Percentiles rank a stretch among this genome's conserved stretches.
Evolutionary conservation across 2,329 filamentous ascomycete genomes (phyloP).

Genomic region (Colletotrichum tamarilloi): DNA sequence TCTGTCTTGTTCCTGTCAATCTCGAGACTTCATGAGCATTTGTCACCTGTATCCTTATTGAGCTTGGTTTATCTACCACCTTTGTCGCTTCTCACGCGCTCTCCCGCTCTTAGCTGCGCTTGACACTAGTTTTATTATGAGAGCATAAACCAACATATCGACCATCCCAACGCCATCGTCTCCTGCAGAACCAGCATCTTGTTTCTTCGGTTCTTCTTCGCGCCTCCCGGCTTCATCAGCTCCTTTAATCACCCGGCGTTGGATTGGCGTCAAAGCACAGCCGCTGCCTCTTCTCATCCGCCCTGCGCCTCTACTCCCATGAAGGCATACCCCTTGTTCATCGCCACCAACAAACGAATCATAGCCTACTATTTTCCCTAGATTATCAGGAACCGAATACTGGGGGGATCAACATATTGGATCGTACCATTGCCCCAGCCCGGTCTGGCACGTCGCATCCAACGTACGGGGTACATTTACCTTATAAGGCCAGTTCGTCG

Average conservation of each 20-base stretch:
- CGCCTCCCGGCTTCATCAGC: not conserved
- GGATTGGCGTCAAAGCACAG: slow-evolving; percentile 10
- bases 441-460: not conserved
- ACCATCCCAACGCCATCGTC: not conserved
- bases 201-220: not conserved
- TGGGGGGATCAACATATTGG: not conserved
- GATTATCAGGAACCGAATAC: not conserved
- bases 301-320: not conserved
- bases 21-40: not conserved
- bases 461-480: too few species aligned
- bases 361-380: not conserved
- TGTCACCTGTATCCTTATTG: not conserved
- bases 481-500: slow-evolving; percentile 7
- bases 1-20: not conserved
- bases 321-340: slow-evolving; percentile 22
- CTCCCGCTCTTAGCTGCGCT: not conserved
- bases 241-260: not conserved
- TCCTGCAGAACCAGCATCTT: not conserved
- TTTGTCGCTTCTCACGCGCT: not conserved
- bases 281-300: not conserved
- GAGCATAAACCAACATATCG: not conserved
- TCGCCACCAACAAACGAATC: slow-evolving; percentile 9
- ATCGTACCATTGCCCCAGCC: slow-evolving; percentile 13
- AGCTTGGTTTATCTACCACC: not conserved
- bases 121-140: not conserved